These are phyloP conservation scores for Podaxis rugospora DNA, from an alignment of 768 basidiomycete genomes.

Conservation along the genomic window DNA sequence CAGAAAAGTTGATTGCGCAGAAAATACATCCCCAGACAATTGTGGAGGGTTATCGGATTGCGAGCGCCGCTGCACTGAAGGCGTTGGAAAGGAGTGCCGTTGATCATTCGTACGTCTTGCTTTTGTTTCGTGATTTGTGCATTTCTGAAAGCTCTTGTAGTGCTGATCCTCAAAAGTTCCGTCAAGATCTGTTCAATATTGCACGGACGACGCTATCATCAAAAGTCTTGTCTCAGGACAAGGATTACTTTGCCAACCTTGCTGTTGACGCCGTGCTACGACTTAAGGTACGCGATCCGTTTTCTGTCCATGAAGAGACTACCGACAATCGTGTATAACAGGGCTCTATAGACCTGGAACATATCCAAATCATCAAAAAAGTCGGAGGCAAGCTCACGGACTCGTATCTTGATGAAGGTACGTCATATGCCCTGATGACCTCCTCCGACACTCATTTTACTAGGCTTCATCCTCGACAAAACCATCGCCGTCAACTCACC, in stretches of 20 bases:
- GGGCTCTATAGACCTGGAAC: conserved; percentile 96
- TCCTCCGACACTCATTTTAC: not conserved
- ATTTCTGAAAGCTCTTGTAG: conserved; percentile 29
- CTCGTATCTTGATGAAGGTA: conserved; percentile 96
- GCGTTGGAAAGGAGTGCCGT: conserved; percentile 80
- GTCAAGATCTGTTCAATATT: conserved; percentile 92
- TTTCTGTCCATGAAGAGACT: not conserved
- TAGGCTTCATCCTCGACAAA: conserved; percentile 98
- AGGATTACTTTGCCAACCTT: conserved; percentile 96
- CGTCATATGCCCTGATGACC: conserved; percentile 8
- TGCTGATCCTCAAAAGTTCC: conserved; percentile 69
- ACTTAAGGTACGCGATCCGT: conserved; percentile 53
- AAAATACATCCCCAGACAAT: conserved; percentile 99
- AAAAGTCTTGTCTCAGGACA: conserved; percentile 95
- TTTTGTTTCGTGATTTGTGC: not conserved
- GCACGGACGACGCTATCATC: conserved; percentile 93
- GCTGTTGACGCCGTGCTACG: conserved; percentile 96
- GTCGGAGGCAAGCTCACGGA: conserved; percentile 98
- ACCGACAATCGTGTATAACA: conserved; percentile 20
- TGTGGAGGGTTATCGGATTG: conserved; percentile 94
- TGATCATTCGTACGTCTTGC: conserved; percentile 72
- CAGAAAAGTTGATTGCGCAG: conserved; percentile 87
- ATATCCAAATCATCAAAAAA: conserved; percentile 99
- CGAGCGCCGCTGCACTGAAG: conserved; percentile 75
- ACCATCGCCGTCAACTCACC: conserved; percentile 91